These are phyloP conservation scores for Myxozyma vanderwaltii DNA, from an alignment of 805 yeast genomes.

Conservation along the genomic window DNA sequence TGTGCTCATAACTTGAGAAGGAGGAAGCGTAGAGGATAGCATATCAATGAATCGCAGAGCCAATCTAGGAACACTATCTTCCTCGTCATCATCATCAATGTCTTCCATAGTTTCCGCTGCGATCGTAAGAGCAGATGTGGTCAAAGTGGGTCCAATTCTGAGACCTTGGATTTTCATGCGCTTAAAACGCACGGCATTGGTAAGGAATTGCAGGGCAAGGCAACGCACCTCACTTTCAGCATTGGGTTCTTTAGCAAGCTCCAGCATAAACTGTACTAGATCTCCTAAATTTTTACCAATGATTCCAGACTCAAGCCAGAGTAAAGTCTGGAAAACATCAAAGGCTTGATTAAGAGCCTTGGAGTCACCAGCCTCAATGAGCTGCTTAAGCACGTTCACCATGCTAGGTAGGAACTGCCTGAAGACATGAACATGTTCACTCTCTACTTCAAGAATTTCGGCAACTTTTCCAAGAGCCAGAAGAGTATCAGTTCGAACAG, in stretches of 20 bases:
- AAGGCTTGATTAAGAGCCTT: slow-evolving; percentile 74
- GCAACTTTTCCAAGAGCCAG: slow-evolving; percentile 65
- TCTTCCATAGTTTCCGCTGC: slow-evolving; percentile 75
- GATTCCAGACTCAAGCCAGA: slow-evolving; percentile 73
- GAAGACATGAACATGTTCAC: slow-evolving; percentile 58
- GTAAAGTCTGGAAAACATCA: slow-evolving; percentile 79
- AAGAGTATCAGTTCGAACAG: slow-evolving; percentile 79
- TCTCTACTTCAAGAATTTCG: slow-evolving; percentile 53
- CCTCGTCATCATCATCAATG: slow-evolving; percentile 90
- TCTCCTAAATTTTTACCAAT: slow-evolving; percentile 73
- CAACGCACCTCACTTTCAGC: slow-evolving; percentile 81
- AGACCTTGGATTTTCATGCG: slow-evolving; percentile 76
- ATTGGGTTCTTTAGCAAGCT: slow-evolving; percentile 59
- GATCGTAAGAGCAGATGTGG: slow-evolving; percentile 70
- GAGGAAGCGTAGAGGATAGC: slow-evolving; percentile 83
- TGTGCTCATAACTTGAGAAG: slow-evolving; percentile 85
- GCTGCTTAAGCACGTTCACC: slow-evolving; percentile 77
- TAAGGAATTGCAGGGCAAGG: slow-evolving; percentile 81
- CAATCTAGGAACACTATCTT: slow-evolving; percentile 72
- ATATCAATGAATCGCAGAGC: slow-evolving; percentile 79
- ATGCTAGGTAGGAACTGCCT: slow-evolving; percentile 71
- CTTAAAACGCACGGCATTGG: slow-evolving; percentile 75
- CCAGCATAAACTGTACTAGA: slow-evolving; percentile 68
- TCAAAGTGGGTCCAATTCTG: slow-evolving; percentile 80
- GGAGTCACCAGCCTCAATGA: slow-evolving; percentile 68